A percentile compares a stretch with the other conserved stretches of the same genome.
These are phyloP conservation scores for Exophiala oligosperma DNA, from an alignment of 2,329 filamentous ascomycete genomes.

Conservation along the genomic window DNA sequence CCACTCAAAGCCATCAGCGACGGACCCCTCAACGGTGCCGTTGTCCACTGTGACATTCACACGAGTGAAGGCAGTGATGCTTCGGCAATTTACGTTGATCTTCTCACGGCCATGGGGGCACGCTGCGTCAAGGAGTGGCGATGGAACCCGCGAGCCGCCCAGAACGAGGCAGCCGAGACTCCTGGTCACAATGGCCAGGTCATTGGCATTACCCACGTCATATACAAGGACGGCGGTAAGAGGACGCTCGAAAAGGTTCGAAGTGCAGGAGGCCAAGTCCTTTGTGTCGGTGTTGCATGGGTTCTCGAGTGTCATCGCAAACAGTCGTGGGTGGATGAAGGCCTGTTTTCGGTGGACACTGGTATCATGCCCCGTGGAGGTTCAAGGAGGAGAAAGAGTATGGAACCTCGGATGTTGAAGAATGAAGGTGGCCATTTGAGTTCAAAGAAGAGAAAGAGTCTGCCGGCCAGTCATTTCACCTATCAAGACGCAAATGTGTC, in stretches of 20 bases:
- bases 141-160: conserved; percentile 63
- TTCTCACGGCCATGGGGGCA: conserved; percentile 79
- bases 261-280: conserved; percentile 70
- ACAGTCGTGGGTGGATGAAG: conserved; percentile 74
- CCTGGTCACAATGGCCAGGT: not conserved
- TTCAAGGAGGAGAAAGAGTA: conserved; percentile 72
- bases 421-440: conserved; percentile 68
- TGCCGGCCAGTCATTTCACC: conserved; percentile 14
- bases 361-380: conserved; percentile 68
- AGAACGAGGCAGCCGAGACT: too few species aligned
- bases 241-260: conserved; percentile 79
- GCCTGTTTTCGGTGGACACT: conserved; percentile 68
- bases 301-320: conserved; percentile 80
- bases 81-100: conserved; percentile 75
- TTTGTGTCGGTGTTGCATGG: conserved; percentile 86
- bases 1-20: conserved; percentile 27
- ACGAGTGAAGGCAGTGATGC: conserved; percentile 80
- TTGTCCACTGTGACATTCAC: conserved; percentile 81
- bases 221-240: conserved; percentile 84
- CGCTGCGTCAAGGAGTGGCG: conserved; percentile 73
- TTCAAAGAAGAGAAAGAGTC: conserved; percentile 15
- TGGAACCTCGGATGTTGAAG: conserved; percentile 71
- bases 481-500: conserved; percentile 8
- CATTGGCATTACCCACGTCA: conserved; percentile 79
- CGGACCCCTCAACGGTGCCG: conserved; percentile 64